These are phyloP conservation scores for Chrysochromulina tobinii DNA, from an alignment of 78 protist genomes.

Conservation along the genomic window DNA sequence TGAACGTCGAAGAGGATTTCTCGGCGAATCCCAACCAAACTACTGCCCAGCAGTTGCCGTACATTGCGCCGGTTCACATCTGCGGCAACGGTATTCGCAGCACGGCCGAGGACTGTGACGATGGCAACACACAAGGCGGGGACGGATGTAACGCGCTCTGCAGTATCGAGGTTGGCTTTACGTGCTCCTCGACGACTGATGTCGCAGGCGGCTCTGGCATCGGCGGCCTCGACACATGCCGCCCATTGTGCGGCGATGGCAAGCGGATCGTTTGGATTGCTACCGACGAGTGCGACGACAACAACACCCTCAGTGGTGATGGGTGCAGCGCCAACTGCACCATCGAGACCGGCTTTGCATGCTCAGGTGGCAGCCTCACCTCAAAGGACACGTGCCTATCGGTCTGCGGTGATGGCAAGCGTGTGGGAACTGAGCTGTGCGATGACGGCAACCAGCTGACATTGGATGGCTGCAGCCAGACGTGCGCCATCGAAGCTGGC, in stretches of 20 bases:
- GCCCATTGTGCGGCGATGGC: conserved; percentile 1
- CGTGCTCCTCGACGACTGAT: too few species aligned
- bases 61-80: too few species aligned
- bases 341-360: background rate
- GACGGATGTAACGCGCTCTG: too few species aligned
- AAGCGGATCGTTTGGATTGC: background rate
- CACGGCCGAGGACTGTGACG: too few species aligned
- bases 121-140: too few species aligned
- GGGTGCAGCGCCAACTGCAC: background rate
- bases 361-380: background rate
- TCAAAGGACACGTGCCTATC: background rate
- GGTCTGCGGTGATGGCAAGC: background rate
- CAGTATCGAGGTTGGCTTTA: too few species aligned
- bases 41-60: too few species aligned
- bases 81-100: too few species aligned
- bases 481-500: background rate
- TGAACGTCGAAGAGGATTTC: too few species aligned
- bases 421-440: background rate
- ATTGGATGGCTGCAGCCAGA: background rate
- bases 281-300: conserved; percentile 19
- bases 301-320: background rate
- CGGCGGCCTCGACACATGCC: too few species aligned
- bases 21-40: too few species aligned
- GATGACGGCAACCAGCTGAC: background rate
- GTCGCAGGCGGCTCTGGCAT: too few species aligned